Base-by-base conservation (phyloP, 768 basidiomycete genomes). In the Guyanaporus albipodus region DNA sequence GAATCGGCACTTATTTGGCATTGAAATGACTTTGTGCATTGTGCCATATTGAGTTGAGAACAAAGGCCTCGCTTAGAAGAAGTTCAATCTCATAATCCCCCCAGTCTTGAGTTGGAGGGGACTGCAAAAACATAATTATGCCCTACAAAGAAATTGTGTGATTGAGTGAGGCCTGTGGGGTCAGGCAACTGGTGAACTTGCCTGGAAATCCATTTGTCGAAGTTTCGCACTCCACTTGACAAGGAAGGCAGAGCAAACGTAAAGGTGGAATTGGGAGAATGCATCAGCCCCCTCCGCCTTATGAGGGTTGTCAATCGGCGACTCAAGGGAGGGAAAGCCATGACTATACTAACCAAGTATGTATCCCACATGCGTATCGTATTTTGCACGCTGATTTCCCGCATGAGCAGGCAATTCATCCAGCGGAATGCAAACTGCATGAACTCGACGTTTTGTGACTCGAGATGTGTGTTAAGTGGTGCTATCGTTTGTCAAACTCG, bases 351-450 rank as follows among this genome's bases (percentile, higher is more conserved):
- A 50, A 98, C 96, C 60, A 99, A 70, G 67, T 99, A 99, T 11
- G 96, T 98, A 65, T 99, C 96, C 96, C 96, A 99, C 95, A 98
- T 98, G 45, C 96, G 79, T 40, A 97, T 90, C 15, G 95, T 98
- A 65, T 97, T 95, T 58, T 85, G 82, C 39, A 99, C 92, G 56
- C 87, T 95, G 55, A 99, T 89, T 72, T 98, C 96, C 47, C 96
- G 79, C 95, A 99, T 97, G 49, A 98, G 75, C 41, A 99, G 70
- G 63, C 96, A 97, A 61, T 99, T 98, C 93, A 99, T 97, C 96
- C 96, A 99, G 42, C 96, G 79, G 70, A 99, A 99, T 31, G 96
- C 95, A 59, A 99, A 99, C 64, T 99, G 96, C 85, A 99, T 96
- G 62, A 96, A 99, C 71, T 98, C 94, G 56, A 99, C 93, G 58